Percentiles rank a stretch among this genome's conserved stretches.
Evolutionary conservation across 805 yeast genomes (phyloP).

Genomic region (Spathaspora girioi): DNA sequence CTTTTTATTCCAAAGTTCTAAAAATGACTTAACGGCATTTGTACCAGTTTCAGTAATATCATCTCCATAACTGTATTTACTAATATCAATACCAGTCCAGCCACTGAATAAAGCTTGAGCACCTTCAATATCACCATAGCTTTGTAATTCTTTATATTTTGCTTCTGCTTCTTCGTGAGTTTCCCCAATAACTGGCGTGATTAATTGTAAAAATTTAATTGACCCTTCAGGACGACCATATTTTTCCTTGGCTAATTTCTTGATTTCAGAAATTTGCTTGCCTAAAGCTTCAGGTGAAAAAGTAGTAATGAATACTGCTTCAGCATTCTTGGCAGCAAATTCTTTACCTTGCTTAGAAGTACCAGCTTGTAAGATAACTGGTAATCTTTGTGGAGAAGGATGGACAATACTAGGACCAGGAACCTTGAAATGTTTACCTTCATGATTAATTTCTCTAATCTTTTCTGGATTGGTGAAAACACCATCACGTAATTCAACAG

Average conservation of each 20-base stretch:
- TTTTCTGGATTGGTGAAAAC: slow-evolving; percentile 36
- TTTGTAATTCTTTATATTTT: slow-evolving; percentile 28
- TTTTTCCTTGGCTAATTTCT: slow-evolving; percentile 26
- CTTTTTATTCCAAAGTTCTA: slow-evolving; percentile 29
- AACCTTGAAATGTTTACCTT: slow-evolving; percentile 38
- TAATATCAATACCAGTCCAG: slow-evolving; percentile 41
- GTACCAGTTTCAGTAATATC: slow-evolving; percentile 28
- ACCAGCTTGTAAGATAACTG: slow-evolving; percentile 44
- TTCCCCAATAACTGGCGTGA: slow-evolving; percentile 34
- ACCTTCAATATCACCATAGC: slow-evolving; percentile 37
- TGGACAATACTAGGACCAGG: slow-evolving; percentile 42
- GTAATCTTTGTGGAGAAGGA: slow-evolving; percentile 43
- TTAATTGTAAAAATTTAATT: slow-evolving; percentile 35
- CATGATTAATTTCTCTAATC: slow-evolving; percentile 38
- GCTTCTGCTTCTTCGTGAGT: slow-evolving; percentile 40
- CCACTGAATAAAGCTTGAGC: slow-evolving; percentile 38
- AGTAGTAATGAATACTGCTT: slow-evolving; percentile 38
- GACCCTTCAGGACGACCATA: slow-evolving; percentile 32
- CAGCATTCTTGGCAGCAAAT: slow-evolving; percentile 43
- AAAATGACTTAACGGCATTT: slow-evolving; percentile 29
- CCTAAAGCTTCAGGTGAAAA: slow-evolving; percentile 26
- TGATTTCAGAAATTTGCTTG: slow-evolving; percentile 25
- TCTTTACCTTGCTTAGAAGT: slow-evolving; percentile 38
- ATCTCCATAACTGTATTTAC: slow-evolving; percentile 26
- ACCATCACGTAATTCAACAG: slow-evolving; percentile 24